Evolutionary conservation across 768 basidiomycete genomes (phyloP).

Genomic region (Mycena floridula): DNA sequence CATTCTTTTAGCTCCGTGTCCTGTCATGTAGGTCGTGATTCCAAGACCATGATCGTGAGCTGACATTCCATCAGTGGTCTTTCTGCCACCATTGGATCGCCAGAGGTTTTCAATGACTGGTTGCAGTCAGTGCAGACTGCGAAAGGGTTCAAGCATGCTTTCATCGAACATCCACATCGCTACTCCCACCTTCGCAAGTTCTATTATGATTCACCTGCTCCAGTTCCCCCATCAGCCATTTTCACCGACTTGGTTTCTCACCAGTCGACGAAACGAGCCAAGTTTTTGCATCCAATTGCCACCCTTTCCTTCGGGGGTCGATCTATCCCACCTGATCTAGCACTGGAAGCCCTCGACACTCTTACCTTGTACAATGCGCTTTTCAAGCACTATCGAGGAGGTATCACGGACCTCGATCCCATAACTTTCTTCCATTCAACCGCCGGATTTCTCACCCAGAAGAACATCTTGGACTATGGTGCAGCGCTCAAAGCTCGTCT

Average conservation of each 20-base stretch:
- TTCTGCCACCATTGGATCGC: conserved; percentile 65
- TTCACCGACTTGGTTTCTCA: conserved; percentile 35
- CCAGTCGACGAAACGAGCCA: conserved; percentile 30
- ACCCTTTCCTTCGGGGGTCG: conserved; percentile 48
- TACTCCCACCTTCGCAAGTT: conserved; percentile 74
- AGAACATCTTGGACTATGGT: conserved; percentile 58
- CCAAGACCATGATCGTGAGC: background rate
- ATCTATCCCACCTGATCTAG: conserved; percentile 53
- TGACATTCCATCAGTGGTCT: conserved; percentile 44
- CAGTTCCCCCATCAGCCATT: background rate
- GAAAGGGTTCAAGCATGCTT: conserved; percentile 51
- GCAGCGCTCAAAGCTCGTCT: conserved; percentile 40
- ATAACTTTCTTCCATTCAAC: conserved; percentile 34
- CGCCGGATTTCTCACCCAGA: conserved; percentile 41
- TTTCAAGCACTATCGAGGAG: conserved; percentile 8
- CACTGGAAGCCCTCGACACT: conserved; percentile 56
- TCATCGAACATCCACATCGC: conserved; percentile 60
- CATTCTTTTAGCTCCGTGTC: conserved; percentile 63
- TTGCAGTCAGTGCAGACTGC: conserved; percentile 53
- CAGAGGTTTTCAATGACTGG: conserved; percentile 62
- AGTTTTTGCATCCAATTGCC: conserved; percentile 61
- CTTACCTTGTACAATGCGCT: conserved; percentile 47
- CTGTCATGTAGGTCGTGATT: conserved; percentile 50
- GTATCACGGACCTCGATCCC: conserved; percentile 34
- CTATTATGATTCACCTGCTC: conserved; percentile 29